Evolutionary conservation across 176 grass and related monocot species (phyloP).

Genomic region (Phoenix dactylifera): DNA sequence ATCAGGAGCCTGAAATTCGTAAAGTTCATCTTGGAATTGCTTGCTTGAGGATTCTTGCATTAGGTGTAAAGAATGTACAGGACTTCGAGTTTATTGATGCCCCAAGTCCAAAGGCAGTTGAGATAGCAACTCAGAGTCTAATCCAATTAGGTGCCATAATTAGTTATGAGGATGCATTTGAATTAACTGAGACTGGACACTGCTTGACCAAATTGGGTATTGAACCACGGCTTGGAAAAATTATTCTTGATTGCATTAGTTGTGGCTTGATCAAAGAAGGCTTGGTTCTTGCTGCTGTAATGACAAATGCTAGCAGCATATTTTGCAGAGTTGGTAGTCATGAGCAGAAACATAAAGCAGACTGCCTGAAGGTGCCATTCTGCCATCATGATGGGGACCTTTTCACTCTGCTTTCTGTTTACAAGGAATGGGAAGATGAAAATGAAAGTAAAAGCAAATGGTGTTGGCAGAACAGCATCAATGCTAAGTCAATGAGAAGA

Average conservation of each 20-base stretch:
- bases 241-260: conserved; percentile 73
- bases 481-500: conserved; percentile 86
- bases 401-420: conserved; percentile 89
- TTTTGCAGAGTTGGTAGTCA: conserved; percentile 89
- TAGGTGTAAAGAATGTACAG: conserved; percentile 50
- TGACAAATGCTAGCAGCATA: conserved; percentile 94
- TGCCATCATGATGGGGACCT: conserved; percentile 86
- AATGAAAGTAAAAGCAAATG: conserved; percentile 53
- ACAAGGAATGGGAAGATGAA: conserved; percentile 85
- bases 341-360: conserved; percentile 77
- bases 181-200: conserved; percentile 55
- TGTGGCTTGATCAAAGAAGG: conserved; percentile 81
- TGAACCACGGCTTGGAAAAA: conserved; percentile 89
- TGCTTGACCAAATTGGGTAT: conserved; percentile 70
- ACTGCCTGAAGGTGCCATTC: conserved; percentile 68
- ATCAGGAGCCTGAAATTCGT: conserved; percentile 91
- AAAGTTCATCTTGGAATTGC: conserved; percentile 90
- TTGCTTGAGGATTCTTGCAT: conserved; percentile 76
- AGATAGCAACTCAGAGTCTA: conserved; percentile 62
- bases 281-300: conserved; percentile 76
- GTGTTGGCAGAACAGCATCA: conserved; percentile 97
- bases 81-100: conserved; percentile 93
- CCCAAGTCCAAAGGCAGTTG: conserved; percentile 64
- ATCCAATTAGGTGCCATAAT: conserved; percentile 70
- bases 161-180: conserved; percentile 31